phyloP scores from a whole-genome alignment of 495 filamentous ascomycete species.

The Aspergillus panamensis region DNA sequence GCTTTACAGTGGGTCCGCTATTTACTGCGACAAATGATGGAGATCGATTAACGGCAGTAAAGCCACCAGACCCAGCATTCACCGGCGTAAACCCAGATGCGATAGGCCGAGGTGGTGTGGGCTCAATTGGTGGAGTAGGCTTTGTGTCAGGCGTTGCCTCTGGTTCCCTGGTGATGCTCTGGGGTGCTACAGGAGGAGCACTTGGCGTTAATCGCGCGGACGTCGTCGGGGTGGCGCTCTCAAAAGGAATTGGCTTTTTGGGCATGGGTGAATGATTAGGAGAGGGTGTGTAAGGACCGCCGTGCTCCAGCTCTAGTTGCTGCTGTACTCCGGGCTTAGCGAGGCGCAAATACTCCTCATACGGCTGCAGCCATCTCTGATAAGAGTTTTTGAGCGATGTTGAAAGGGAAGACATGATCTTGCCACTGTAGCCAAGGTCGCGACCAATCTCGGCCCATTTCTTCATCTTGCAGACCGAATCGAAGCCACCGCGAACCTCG shows the following conservation, averaged over 20 bases:
- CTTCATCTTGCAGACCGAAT: slow-evolving; percentile 92
- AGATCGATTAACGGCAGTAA: slow-evolving; percentile 69
- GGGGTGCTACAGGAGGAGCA: slow-evolving; percentile 62
- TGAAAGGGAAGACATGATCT: slow-evolving; percentile 99
- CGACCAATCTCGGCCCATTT: slow-evolving; percentile 99
- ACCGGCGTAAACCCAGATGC: slow-evolving; percentile 78
- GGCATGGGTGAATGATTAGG: slow-evolving; percentile 74
- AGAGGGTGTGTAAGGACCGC: slow-evolving; percentile 91
- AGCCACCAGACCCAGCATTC: slow-evolving; percentile 63
- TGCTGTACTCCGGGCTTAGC: slow-evolving; percentile 97
- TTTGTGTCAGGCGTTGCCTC: slow-evolving; percentile 41
- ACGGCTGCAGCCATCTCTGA: slow-evolving; percentile 91
- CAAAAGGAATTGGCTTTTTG: slow-evolving; percentile 60
- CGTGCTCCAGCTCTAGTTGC: slow-evolving; percentile 88
- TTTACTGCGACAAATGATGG: slow-evolving; percentile 55
- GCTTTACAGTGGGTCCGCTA: slow-evolving; percentile 45
- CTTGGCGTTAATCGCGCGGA: slow-evolving; percentile 63
- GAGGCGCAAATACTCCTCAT: slow-evolving; percentile 88
- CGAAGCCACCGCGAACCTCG: slow-evolving; percentile 88
- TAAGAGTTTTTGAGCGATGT: slow-evolving; percentile 99
- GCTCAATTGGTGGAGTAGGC: slow-evolving; percentile 42
- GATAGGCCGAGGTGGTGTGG: slow-evolving; percentile 51
- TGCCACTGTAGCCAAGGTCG: slow-evolving; percentile 96
- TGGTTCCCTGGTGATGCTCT: slow-evolving; percentile 59
- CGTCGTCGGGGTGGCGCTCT: slow-evolving; percentile 57